Conservation (phyloP, 805 yeast genomes). For the Ogataea ganodermae region DNA sequence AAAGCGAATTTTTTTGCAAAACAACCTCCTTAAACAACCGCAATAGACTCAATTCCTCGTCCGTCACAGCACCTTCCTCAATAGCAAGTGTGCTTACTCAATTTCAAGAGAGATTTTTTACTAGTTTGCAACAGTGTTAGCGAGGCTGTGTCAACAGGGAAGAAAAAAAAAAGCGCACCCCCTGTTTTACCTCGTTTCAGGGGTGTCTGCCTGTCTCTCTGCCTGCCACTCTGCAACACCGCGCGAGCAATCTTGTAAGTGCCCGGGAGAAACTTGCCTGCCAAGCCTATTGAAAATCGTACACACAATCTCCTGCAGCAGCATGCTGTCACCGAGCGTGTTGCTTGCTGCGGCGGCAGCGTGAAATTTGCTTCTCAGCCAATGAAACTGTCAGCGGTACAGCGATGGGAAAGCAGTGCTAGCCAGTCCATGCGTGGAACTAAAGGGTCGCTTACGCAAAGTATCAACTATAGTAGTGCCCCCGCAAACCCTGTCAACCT, state of each 20-base stretch:
- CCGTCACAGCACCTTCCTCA: neutral
- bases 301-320: too few relatives aligned
- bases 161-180: constrained; percentile 7
- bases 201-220: too few relatives aligned
- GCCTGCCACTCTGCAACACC: too few relatives aligned
- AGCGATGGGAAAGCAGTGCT: too few relatives aligned
- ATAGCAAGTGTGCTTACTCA: neutral
- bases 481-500: neutral
- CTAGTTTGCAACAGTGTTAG: neutral
- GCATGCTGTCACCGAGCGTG: too few relatives aligned
- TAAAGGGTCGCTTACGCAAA: neutral
- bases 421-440: too few relatives aligned
- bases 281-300: too few relatives aligned
- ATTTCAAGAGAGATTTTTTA: neutral
- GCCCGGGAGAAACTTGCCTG: too few relatives aligned
- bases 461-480: neutral
- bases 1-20: neutral
- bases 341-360: too few relatives aligned
- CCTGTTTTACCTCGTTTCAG: constrained; percentile 4
- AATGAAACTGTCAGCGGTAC: neutral
- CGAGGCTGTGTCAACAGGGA: constrained; percentile 8
- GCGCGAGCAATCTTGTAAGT: too few relatives aligned
- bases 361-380: too few relatives aligned
- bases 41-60: neutral
- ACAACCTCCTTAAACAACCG: neutral